Percentiles rank a stretch among this genome's conserved stretches.
Evolutionary conservation across 2,329 filamentous ascomycete species (phyloP).

Genomic region (Coniochaeta sp.): DNA sequence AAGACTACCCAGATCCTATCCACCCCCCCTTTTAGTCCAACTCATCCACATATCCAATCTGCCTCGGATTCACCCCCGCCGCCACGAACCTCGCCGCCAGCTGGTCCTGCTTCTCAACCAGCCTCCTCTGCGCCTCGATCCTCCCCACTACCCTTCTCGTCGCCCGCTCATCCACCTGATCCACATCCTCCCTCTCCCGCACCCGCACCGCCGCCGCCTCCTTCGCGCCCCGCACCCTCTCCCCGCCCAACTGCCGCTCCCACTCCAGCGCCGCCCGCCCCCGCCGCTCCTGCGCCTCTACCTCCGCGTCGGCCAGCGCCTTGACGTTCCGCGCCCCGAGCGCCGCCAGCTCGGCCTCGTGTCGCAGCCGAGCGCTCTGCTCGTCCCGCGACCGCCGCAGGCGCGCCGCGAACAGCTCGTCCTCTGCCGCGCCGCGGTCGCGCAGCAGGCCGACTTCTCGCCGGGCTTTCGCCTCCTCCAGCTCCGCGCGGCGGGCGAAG

Average conservation of each 20-base stretch:
- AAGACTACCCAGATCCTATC: neutral
- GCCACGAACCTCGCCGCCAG: constrained; percentile 27
- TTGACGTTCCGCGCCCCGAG: constrained; percentile 35
- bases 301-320: constrained; percentile 37
- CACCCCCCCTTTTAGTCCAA: constrained; percentile 26
- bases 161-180: constrained; percentile 37
- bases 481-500: constrained; percentile 37
- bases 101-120: constrained; percentile 37
- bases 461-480: constrained; percentile 43
- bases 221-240: constrained; percentile 39
- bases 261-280: constrained; percentile 39
- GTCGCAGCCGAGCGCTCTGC: constrained; percentile 29
- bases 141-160: constrained; percentile 37
- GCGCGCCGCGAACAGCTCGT: constrained; percentile 29
- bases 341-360: constrained; percentile 40
- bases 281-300: constrained; percentile 34
- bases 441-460: constrained; percentile 37
- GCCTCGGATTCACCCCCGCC: constrained; percentile 30
- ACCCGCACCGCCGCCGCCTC: constrained; percentile 41
- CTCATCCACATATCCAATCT: constrained; percentile 51
- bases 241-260: constrained; percentile 37
- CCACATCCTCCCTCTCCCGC: constrained; percentile 43
- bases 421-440: constrained; percentile 39
- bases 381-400: constrained; percentile 27
- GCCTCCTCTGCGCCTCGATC: constrained; percentile 41